Conservation (phyloP, 148 eudicot species). For the Vaccinium myrtillus region DNA sequence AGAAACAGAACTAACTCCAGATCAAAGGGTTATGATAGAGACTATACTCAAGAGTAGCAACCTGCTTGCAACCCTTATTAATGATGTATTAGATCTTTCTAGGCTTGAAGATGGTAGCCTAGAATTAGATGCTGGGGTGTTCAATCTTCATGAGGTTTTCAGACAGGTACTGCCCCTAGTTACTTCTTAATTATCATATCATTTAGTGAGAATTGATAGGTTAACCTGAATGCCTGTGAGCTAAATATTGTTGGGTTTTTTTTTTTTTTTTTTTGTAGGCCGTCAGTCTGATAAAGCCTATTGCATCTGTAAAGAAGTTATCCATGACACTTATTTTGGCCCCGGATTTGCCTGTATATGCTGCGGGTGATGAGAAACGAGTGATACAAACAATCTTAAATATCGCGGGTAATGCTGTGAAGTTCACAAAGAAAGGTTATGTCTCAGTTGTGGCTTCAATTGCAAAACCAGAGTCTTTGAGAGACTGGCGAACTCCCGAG, state of each 20-base stretch:
- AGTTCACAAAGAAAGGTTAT: slow-evolving; percentile 78
- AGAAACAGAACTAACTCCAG: slow-evolving; percentile 77
- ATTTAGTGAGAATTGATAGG: not conserved
- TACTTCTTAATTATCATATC: not conserved
- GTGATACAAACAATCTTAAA: slow-evolving; percentile 73
- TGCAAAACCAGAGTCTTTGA: slow-evolving; percentile 65
- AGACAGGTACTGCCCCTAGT: slow-evolving; percentile 43
- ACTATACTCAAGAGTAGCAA: slow-evolving; percentile 74
- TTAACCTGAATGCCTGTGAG: not conserved
- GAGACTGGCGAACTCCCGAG: slow-evolving; percentile 68
- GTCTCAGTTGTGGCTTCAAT: slow-evolving; percentile 64
- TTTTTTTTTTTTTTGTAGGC: slow-evolving; percentile 38
- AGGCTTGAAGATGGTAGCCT: slow-evolving; percentile 89
- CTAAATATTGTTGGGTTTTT: not conserved
- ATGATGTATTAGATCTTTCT: slow-evolving; percentile 88
- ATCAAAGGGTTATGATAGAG: slow-evolving; percentile 78
- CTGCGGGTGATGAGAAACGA: slow-evolving; percentile 81
- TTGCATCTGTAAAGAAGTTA: slow-evolving; percentile 76
- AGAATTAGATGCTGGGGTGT: slow-evolving; percentile 43
- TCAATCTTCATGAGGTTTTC: slow-evolving; percentile 67
- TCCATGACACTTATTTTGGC: slow-evolving; percentile 59
- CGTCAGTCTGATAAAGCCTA: slow-evolving; percentile 62
- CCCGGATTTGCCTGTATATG: slow-evolving; percentile 66
- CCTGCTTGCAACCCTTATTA: slow-evolving; percentile 68
- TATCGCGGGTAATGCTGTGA: slow-evolving; percentile 84